Base-by-base conservation (phyloP, 1,284 basidiomycete genomes). In the Cystobasidium pallidum region DNA sequence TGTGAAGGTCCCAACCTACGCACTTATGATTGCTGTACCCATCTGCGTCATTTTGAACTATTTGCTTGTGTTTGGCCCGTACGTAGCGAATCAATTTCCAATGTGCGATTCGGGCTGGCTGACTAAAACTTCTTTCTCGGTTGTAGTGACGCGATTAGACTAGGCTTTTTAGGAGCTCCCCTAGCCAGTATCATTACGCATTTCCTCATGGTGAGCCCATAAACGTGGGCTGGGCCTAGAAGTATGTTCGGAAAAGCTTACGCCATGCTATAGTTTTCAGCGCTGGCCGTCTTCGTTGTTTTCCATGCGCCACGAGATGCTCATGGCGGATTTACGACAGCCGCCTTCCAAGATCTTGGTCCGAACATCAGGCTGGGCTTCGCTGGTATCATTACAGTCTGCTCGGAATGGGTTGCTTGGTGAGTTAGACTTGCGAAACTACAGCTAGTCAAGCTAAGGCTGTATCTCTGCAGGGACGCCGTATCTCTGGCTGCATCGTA, bases 401-500 rank as follows among this genome's bases (percentile, higher is more conserved):
- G 66, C 43, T 47, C 51, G 19, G 66, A 68, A 49, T 68, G 66
- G 55, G 24, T 68, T 8, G 66, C 54, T 19, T 66, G 65, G 63
- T 54, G 24, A 54, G 51, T 32, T n/a, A 45, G 13, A 28, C 13
- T 6, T 10, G 13, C 51, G 10, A 26, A 51, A 13, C 4, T 30
- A 21, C 32, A 10, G 13, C 10, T 11, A 32, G 30, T 43, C 17
- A 17, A 39, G 21, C 28, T 39, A 30, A 59, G 3, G 1, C 11
- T 21, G 36, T 45, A 28, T 8, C 26, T 32, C 8, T 63, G 17
- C 39, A 43, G 61, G 63, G 66, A 68, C 30, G 55, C 39, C 3
- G 66, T 68, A 13, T 68, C 66, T n/a, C 32, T 68, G 10, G 66
- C 66, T n/a, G 41, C 54, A 19, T 59, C 54, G n/a, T 68, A 68